These are phyloP conservation scores for Anisodus tanguticus DNA, from an alignment of 257 asterid species.

Conservation along the genomic window DNA sequence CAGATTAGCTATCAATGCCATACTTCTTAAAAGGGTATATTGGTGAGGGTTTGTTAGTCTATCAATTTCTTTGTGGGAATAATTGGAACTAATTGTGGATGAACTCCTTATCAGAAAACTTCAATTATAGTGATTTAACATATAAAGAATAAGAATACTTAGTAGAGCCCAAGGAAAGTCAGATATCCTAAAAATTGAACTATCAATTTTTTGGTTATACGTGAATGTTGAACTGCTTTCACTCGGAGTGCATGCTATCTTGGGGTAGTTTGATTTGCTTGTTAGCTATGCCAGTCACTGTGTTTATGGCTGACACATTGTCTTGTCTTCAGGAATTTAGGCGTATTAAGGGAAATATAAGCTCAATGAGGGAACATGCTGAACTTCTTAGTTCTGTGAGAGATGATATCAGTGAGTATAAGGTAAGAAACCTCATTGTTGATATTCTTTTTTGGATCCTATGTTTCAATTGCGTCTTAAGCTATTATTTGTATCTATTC, in stretches of 20 bases:
- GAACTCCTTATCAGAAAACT: background rate
- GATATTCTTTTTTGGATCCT: background rate
- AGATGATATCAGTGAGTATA: slow-evolving; percentile 93
- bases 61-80: background rate
- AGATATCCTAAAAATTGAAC: background rate
- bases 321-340: slow-evolving; percentile 70
- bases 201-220: background rate
- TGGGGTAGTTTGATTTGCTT: background rate
- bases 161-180: slow-evolving; percentile 1
- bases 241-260: slow-evolving; percentile 22
- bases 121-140: background rate
- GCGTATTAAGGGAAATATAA: slow-evolving; percentile 92
- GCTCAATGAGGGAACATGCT: slow-evolving; percentile 91
- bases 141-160: background rate
- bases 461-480: slow-evolving; percentile 32
- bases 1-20: background rate
- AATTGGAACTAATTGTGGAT: background rate
- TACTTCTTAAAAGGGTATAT: background rate
- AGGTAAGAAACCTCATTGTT: slow-evolving; percentile 54
- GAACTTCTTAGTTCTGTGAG: slow-evolving; percentile 97
- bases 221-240: slow-evolving; percentile 3
- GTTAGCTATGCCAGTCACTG: slow-evolving; percentile 18
- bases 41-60: background rate
- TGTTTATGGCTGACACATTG: background rate
- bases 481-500: slow-evolving; percentile 39